Conservation (phyloP, 129 eudicot genomes). For the Deinandra increscens region DNA sequence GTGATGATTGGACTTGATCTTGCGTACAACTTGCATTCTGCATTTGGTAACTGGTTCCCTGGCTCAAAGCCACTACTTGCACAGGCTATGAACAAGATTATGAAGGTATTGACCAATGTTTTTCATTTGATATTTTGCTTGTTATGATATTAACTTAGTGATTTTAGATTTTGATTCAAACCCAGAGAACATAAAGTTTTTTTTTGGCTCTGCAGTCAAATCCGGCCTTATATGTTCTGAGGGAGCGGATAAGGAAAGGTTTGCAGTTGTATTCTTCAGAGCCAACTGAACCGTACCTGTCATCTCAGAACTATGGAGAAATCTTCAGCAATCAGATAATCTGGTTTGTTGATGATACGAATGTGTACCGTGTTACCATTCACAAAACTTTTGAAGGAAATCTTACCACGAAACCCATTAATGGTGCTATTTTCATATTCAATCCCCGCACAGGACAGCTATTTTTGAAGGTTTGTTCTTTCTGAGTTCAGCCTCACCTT, state of each 20-base stretch:
- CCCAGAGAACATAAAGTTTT: neutral
- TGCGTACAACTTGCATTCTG: conserved; percentile 97
- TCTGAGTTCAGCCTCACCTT: too few relatives aligned
- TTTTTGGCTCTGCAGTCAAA: conserved; percentile 68
- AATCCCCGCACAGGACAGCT: conserved; percentile 95
- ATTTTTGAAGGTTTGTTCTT: conserved; percentile 67
- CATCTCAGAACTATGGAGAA: conserved; percentile 98
- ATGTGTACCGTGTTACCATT: conserved; percentile 97
- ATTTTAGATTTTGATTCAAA: neutral
- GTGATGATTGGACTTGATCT: conserved; percentile 98
- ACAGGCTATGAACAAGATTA: conserved; percentile 98
- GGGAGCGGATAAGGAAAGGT: conserved; percentile 95
- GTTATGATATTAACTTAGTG: neutral
- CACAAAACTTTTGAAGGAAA: conserved; percentile 99
- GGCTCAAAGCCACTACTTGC: conserved; percentile 96
- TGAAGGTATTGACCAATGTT: conserved; percentile 58
- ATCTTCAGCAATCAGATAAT: conserved; percentile 97
- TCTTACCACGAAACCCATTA: conserved; percentile 92
- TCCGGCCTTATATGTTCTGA: conserved; percentile 90
- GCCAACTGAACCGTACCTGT: conserved; percentile 95
- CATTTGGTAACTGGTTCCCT: conserved; percentile 99
- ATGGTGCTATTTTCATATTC: conserved; percentile 95
- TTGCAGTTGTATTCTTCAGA: conserved; percentile 95
- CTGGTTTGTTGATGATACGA: conserved; percentile 99
- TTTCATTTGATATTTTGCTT: conserved; percentile 7